Base-by-base conservation (phyloP, 148 eudicot species). In the Nepenthes mirabilis region DNA sequence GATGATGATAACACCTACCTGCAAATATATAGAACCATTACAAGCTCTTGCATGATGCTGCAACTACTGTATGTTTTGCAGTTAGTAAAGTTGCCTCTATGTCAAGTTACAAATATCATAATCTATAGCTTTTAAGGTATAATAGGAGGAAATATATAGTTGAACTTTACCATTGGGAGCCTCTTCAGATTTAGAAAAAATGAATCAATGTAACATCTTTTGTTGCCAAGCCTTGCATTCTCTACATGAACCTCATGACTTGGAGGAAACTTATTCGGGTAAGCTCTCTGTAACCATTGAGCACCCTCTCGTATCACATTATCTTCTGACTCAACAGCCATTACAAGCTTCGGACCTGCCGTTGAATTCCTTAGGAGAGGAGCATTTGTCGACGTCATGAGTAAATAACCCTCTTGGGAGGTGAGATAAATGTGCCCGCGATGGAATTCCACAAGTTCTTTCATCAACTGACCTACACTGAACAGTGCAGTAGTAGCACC, bases 381-480 rank as follows among this genome's bases (percentile, higher is more conserved):
- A 56, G 85, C 71, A 66, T 82, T 77, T 36, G 98, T 75, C 34
- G 98, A 93, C 68, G 98, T 93, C 55, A 96, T 89, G 34, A 93
- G 89, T 51, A 93, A 62, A 78, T 88, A 93, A 9, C 98, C 98
- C 65, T 88, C 80, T 68, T 82, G 91, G 66, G 98, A 93, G 60
- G 98, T 88, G 70, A 93, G 74, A 54, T 86, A 93, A 51, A 93
- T 93, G 60, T 93, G 91, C 11, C 98, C 98, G 64, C 87, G 84
- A 62, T 88, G 96, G 12, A 83, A 70, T 50, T 84, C 91, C 50
- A 93, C 98, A 34, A 93, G 80, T 52, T 93, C 96, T 72, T 78
- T 88, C 98, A 93, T 93, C 76, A 93, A 63, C 75, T 80, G 85
- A 9, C 98, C 98, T 9, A 93, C 98, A 58, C 98, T 86, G 58